Evolutionary conservation across 2,329 filamentous ascomycete species (phyloP).

Genomic region (Didymella sp.): DNA sequence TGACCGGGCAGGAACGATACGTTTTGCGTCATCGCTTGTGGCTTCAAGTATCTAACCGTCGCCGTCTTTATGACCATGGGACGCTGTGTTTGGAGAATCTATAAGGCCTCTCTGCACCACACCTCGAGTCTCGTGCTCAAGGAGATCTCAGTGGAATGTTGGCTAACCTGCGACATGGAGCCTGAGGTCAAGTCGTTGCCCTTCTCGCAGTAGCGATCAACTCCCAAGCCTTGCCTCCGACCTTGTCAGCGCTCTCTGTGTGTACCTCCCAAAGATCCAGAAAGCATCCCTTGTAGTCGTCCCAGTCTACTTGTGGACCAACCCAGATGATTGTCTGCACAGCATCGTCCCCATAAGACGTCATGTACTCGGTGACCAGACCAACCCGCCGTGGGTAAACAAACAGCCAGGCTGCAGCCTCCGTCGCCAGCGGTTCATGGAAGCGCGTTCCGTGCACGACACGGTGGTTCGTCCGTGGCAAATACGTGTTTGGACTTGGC

Average conservation of each 20-base stretch:
- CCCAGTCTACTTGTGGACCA: slow-evolving; percentile 54
- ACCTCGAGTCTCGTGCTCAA: not conserved
- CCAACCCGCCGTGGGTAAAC: slow-evolving; percentile 60
- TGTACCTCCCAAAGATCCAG: slow-evolving; percentile 25
- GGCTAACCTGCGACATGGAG: not conserved
- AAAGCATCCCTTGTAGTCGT: slow-evolving; percentile 43
- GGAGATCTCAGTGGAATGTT: no score
- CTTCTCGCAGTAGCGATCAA: slow-evolving; percentile 34
- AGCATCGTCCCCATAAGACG: slow-evolving; percentile 34
- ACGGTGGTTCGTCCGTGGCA: slow-evolving; percentile 52
- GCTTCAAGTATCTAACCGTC: not conserved
- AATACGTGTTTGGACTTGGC: slow-evolving; percentile 54
- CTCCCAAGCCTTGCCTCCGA: slow-evolving; percentile 46
- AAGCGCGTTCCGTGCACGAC: slow-evolving; percentile 56
- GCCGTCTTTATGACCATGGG: not conserved
- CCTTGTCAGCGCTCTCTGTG: slow-evolving; percentile 29
- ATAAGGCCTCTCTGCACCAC: not conserved
- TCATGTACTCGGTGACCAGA: slow-evolving; percentile 56
- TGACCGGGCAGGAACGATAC: not conserved
- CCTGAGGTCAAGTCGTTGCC: not conserved
- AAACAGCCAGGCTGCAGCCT: slow-evolving; percentile 59
- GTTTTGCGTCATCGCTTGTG: not conserved
- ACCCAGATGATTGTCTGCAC: slow-evolving; percentile 53
- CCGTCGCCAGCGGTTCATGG: slow-evolving; percentile 51
- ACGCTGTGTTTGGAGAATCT: not conserved